Evolutionary conservation across 768 basidiomycete species (phyloP), one percentile per base, ranked within the genome.

Genomic region (Aureoboletus auriporus): DNA sequence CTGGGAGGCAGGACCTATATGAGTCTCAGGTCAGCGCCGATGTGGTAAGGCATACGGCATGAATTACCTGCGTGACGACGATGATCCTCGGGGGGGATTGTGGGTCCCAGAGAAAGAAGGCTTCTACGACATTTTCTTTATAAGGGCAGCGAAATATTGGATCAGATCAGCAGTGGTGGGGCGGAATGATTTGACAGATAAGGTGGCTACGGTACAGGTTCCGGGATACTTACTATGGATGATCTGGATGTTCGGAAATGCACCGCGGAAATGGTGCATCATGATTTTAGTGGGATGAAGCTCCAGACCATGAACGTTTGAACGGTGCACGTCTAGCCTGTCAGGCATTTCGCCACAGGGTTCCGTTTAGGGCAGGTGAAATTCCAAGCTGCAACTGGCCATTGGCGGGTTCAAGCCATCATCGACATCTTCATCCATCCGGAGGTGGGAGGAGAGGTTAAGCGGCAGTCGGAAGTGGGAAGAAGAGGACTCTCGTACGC

Each of bases 401-500:
- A 66, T 63, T 53, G 52, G 48, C 36, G 46, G 48, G 42, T 53
- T 58, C 39, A 42, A 50, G 50, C 39, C 49, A 47, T 52, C 61
- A 69, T 68, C 69, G 64, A 69, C 68, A 69, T 67, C 63, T 63
- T 77, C 72, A 68, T 75, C 78, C 75, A 78, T 72, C 6, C 75
- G 72, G 82, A 78, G 79, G 79, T 76, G 80, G 82, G 73, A 75
- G 83, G 70, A 76, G 77, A 72, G 73, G 80, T 74, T 66, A 71
- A 66, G 79, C 69, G 78, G 82, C 71, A 75, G 81, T 74, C 69
- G 82, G 84, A 75, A 82, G 86, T 69, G 83, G 85, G 84, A 78
- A 74, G 83, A 79, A 68, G 80, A 79, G 83, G 83, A 83, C 43
- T 34, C 70, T 69, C 35, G 9, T 44, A 13, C 29, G 14, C 38